Evolutionary conservation across 352 stramenopile species (phyloP).

Genomic region (Pythium periplocum): DNA sequence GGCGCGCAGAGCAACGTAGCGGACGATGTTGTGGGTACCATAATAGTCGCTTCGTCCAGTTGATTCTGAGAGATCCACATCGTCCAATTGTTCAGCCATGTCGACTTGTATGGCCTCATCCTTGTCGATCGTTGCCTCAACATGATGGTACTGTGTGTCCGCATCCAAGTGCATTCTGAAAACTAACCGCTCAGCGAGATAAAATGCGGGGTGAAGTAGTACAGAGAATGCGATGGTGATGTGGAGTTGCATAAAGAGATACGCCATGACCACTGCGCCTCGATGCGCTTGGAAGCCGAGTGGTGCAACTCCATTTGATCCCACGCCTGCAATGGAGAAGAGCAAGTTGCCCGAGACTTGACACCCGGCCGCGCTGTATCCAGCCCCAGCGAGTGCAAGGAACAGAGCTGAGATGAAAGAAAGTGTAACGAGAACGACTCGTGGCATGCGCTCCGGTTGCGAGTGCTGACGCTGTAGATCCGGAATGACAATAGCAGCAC

Average conservation of each 20-base stretch:
- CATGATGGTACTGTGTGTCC: not conserved
- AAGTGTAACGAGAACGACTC: conserved; percentile 27
- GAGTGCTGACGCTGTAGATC: conserved; percentile 27
- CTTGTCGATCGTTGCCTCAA: not conserved
- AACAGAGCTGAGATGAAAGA: conserved; percentile 27
- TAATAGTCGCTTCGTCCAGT: conserved; percentile 2
- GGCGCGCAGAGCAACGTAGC: conserved; percentile 14
- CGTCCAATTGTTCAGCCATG: not conserved
- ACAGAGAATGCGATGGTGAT: conserved; percentile 34
- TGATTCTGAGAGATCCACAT: not conserved
- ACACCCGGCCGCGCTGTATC: conserved; percentile 23
- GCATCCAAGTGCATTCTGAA: conserved; percentile 18
- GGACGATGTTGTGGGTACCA: not conserved
- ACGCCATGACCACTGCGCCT: conserved; percentile 24
- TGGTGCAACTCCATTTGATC: conserved; percentile 1
- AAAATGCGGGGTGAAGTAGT: conserved; percentile 27
- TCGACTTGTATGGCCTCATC: not conserved
- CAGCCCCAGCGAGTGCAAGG: conserved; percentile 20
- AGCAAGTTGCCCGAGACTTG: conserved; percentile 37
- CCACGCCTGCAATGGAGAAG: conserved; percentile 20
- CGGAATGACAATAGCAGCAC: conserved; percentile 35
- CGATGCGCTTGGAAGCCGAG: conserved; percentile 22
- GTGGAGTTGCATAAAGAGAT: conserved; percentile 40
- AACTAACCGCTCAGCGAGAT: conserved; percentile 21
- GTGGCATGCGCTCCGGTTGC: conserved; percentile 29